Base-by-base conservation (phyloP, 495 filamentous ascomycete species). In the Darksidea phi region DNA sequence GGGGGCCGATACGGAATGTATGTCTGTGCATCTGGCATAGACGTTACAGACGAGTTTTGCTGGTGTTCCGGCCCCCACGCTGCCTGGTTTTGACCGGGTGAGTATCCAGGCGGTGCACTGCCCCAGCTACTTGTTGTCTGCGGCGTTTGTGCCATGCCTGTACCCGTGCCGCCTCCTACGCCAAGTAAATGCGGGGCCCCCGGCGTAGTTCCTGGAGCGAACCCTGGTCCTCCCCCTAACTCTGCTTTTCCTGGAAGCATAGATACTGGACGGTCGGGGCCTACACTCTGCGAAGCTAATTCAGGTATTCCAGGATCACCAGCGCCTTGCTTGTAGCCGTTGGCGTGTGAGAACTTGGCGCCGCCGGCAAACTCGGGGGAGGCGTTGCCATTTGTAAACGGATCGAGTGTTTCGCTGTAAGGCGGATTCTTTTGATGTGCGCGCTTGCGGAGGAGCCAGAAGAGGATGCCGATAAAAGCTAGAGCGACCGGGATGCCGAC, bases 401-500 rank as follows among this genome's bases (percentile, higher is more conserved):
- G 53, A 11, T 45, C 43, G 10, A 23, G 6, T 7, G 50, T 18
- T n/a, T 50, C 45, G 60, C 3, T n/a, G 41, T 46, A 34, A 17
- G 48, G 18, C 26, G 37, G 24, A 5, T 12, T 20, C 37, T 25
- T 43, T 38, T 59, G 56, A 15, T 49, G 18, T 2, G 18, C 23
- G 21, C 61, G 54, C 32, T 60, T 59, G 49, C 56, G 62, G 38
- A 59, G 25, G 38, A 65, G 55, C 48, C 48, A 60, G 42, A 60
- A 24, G 26, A 65, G 42, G 41, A 65, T 59, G 28, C 41, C 55
- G 28, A 51, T 10, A 50, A 65, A 49, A 13, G 56, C 50, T 21
- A 65, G 49, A 13, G 41, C 55, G 55, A 65, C 55, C 13, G 62
- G 62, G 49, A 65, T 65, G 48, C 62, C 62, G 45, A 65, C 62